phyloP scores from a whole-genome alignment of 805 yeast species.

The Pichia sporocuriosa region DNA sequence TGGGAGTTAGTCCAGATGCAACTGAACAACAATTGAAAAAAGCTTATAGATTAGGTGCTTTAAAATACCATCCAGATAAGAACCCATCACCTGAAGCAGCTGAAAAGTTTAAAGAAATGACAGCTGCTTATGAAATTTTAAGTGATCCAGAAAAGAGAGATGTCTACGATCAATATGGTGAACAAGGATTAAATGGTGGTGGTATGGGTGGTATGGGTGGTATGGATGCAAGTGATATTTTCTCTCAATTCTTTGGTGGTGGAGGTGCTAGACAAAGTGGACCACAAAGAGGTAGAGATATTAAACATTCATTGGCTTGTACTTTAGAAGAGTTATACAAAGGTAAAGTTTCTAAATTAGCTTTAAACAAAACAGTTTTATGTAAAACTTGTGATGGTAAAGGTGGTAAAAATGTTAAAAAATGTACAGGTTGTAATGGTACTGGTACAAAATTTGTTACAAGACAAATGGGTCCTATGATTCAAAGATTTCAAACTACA shows the following conservation, averaged over 20 bases:
- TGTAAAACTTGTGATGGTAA: constrained; percentile 89
- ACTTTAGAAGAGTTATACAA: constrained; percentile 88
- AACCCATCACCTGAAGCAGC: constrained; percentile 85
- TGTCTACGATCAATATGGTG: constrained; percentile 83
- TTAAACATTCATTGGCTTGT: constrained; percentile 79
- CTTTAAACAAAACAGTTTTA: constrained; percentile 83
- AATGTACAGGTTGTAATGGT: constrained; percentile 85
- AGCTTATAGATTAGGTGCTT: constrained; percentile 76
- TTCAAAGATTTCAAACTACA: constrained; percentile 92
- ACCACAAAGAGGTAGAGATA: constrained; percentile 85
- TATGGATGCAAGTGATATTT: constrained; percentile 44
- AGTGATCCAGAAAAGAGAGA: constrained; percentile 86
- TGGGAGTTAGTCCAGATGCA: constrained; percentile 68
- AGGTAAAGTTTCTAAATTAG: constrained; percentile 91
- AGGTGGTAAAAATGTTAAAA: constrained; percentile 92
- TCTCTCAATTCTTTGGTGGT: constrained; percentile 55
- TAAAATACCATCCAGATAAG: constrained; percentile 80
- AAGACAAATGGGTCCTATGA: constrained; percentile 99
- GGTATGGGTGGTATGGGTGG: constrained; percentile 55
- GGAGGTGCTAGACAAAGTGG: constrained; percentile 62
- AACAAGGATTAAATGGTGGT: constrained; percentile 86
- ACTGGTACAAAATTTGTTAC: constrained; percentile 86
- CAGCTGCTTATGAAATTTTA: constrained; percentile 82
- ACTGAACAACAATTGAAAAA: constrained; percentile 67
- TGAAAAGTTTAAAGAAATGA: constrained; percentile 88